Conservation (phyloP, 2,329 filamentous ascomycete genomes). For the Pseudogymnoascus sp. region DNA sequence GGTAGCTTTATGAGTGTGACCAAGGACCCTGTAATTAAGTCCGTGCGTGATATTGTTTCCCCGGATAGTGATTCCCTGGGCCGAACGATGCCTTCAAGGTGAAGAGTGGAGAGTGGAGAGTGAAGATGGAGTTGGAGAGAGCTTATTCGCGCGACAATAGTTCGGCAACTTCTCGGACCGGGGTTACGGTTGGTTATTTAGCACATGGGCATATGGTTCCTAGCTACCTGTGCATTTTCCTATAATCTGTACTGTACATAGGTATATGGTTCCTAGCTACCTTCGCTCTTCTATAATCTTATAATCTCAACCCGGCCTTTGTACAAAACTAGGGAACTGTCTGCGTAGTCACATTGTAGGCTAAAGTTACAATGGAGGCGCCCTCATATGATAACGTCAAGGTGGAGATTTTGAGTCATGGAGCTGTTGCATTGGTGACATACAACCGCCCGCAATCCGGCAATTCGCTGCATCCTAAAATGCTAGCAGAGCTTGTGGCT, state of each 20-base stretch:
- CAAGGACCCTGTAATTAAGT: background rate
- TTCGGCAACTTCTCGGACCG: background rate
- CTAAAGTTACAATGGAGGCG: background rate
- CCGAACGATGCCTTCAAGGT: background rate
- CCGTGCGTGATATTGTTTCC: background rate
- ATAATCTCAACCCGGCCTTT: background rate
- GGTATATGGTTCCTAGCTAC: background rate
- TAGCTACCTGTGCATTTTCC: background rate
- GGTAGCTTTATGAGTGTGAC: background rate
- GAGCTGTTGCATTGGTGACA: constrained; percentile 15
- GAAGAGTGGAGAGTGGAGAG: background rate
- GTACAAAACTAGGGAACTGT: background rate
- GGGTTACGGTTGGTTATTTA: background rate
- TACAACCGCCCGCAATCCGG: constrained; percentile 20
- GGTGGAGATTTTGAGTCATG: background rate
- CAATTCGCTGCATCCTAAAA: constrained; percentile 17
- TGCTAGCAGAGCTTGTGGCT: constrained; percentile 15
- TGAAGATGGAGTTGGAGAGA: background rate
- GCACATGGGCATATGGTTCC: background rate
- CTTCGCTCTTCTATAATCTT: background rate
- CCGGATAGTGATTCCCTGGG: background rate
- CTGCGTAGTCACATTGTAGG: background rate
- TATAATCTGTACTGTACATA: background rate
- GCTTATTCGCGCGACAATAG: background rate
- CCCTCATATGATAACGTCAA: background rate